phyloP scores from a whole-genome alignment of 176 grass and related monocot species.

The Guadua angustifolia region DNA sequence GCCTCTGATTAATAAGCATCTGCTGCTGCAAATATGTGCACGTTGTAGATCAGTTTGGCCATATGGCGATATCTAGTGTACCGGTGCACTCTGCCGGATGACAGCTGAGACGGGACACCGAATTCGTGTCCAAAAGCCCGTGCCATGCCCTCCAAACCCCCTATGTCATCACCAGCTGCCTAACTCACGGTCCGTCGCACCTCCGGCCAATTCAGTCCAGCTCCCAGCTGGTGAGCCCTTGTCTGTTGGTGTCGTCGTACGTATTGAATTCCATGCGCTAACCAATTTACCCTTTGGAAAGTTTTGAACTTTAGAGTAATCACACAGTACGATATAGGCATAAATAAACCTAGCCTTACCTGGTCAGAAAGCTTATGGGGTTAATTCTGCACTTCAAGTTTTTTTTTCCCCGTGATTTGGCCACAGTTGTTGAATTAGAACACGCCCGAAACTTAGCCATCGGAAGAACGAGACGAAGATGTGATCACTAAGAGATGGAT shows the following conservation, averaged over 20 bases:
- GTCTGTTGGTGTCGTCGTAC: no score
- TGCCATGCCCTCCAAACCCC: slow-evolving; percentile 26
- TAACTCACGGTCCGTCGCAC: slow-evolving; percentile 9
- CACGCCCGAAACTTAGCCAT: slow-evolving; percentile 17
- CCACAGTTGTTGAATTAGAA: neutral
- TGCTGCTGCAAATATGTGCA: neutral
- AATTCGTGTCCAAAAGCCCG: neutral
- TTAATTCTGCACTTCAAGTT: neutral
- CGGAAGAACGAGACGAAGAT: neutral
- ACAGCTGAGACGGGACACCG: neutral
- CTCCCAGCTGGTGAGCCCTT: slow-evolving; percentile 1
- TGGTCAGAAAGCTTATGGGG: neutral
- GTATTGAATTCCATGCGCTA: neutral
- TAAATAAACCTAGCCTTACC: neutral
- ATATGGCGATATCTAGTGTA: neutral
- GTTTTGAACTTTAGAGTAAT: neutral
- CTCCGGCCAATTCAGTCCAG: neutral
- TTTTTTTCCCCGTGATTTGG: neutral
- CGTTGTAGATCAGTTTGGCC: slow-evolving; percentile 10
- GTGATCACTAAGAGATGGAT: neutral
- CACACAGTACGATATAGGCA: neutral
- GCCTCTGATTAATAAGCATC: neutral
- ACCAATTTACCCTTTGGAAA: neutral
- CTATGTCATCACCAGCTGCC: slow-evolving; percentile 6
- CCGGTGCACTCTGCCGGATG: neutral